phyloP scores from a whole-genome alignment of 2,329 filamentous ascomycete species.

The Curvularia lunata region DNA sequence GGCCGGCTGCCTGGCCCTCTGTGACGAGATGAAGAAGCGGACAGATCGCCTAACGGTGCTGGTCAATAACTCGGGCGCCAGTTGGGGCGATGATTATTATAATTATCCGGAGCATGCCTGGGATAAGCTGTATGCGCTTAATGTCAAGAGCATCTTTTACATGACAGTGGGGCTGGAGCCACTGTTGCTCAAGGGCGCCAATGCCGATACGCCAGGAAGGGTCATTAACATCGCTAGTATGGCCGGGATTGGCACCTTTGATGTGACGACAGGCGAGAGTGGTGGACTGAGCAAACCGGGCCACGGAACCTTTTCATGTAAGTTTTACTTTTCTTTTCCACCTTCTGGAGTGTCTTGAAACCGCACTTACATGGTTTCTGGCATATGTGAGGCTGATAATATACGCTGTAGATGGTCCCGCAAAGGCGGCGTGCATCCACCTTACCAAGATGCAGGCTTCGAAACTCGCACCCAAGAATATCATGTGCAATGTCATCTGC shows the following conservation, averaged over 20 bases:
- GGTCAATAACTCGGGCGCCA: conserved; percentile 61
- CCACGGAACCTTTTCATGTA: conserved; percentile 58
- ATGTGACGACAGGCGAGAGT: conserved; percentile 54
- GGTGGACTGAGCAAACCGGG: conserved; percentile 62
- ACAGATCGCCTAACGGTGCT: conserved; percentile 54
- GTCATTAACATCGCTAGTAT: conserved; percentile 63
- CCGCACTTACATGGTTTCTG: neutral
- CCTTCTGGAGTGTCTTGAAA: neutral
- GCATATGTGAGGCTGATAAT: neutral
- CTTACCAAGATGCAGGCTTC: conserved; percentile 59
- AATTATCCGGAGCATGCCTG: conserved; percentile 64
- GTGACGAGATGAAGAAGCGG: conserved; percentile 56
- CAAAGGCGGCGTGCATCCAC: conserved; percentile 61
- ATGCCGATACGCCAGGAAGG: conserved; percentile 52
- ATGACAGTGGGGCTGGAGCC: conserved; percentile 55
- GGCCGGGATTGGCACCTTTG: conserved; percentile 52
- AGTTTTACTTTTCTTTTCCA: conserved; percentile 10
- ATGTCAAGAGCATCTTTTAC: conserved; percentile 62
- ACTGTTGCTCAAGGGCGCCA: conserved; percentile 55
- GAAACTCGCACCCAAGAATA: conserved; percentile 59
- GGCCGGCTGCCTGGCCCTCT: conserved; percentile 57
- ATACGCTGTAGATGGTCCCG: conserved; percentile 52
- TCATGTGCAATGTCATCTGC: conserved; percentile 58
- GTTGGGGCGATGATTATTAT: conserved; percentile 63
- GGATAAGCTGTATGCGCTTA: conserved; percentile 63